Base-by-base conservation (phyloP, 768 basidiomycete genomes). In the Neoboletus magnificus region DNA sequence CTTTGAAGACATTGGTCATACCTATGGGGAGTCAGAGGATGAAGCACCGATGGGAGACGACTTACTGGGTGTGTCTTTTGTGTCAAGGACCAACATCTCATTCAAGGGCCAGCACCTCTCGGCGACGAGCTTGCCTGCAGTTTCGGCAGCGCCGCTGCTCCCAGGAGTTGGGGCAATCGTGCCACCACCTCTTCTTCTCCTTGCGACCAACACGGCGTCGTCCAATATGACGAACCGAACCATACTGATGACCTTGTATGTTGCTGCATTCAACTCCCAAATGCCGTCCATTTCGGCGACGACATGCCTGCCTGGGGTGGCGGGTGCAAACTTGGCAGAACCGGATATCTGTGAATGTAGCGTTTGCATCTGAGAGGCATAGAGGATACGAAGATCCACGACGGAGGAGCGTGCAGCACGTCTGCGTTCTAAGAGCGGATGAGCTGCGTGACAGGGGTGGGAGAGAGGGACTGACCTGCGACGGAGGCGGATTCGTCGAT, bases 1-100 rank as follows among this genome's bases (percentile, higher is more conserved):
- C 85, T 77, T 98, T 98, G 79, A 98, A 90, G 4, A 98, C 95
- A 63, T 98, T 97, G n/a, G 87, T 92, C 79, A 98, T 87, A 47
- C 74, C 87, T 84, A 48, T 18, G 50, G 37, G 48, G 33, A 27
- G 44, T 60, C 41, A 62, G 36, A 56, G 40, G 43, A 44, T 8
- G 40, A 47, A 50, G 42, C 1, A 13, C 8, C 5, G 6, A 48
- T 23, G 18, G 52, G 33, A 44, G n/a, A 15, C n/a, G 16, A 61
- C 86, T 60, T 54, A 95, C 95, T 87, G 6, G 92, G 80, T 4
- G 93, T 88, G 71, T 98, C 97, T 71, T 98, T 98, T 33, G 96
- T 92, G 70, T 99, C 97, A 20, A 96, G 80, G 0, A 98, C 93
- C 36, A 96, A 74, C 81, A 98, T 92, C 70, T 99, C 97, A 61